These are phyloP conservation scores for Phytophthora quininea DNA, from an alignment of 352 stramenopile genomes.

Conservation along the genomic window DNA sequence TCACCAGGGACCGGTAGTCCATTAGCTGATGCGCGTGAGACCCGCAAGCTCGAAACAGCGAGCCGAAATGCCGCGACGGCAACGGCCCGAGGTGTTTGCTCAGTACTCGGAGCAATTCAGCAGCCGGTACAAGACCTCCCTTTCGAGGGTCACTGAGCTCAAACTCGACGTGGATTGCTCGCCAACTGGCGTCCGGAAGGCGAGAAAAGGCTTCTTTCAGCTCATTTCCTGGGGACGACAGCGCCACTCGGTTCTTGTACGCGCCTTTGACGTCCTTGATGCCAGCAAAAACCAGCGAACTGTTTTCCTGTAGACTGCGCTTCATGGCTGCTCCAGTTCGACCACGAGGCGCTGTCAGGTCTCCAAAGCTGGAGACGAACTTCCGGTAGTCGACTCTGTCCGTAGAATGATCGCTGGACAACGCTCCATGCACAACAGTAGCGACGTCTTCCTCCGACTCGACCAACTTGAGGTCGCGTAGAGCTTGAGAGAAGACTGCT, in stretches of 20 bases:
- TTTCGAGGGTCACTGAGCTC: constrained; percentile 64
- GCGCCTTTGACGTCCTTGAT: constrained; percentile 57
- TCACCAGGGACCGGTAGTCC: constrained; percentile 73
- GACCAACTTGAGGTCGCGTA: constrained; percentile 56
- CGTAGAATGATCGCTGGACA: constrained; percentile 31
- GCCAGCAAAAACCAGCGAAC: constrained; percentile 60
- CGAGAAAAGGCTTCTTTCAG: constrained; percentile 77
- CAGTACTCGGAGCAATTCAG: constrained; percentile 68
- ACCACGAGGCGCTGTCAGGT: constrained; percentile 26
- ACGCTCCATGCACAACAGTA: constrained; percentile 14
- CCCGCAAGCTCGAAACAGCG: constrained; percentile 69
- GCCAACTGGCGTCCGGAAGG: constrained; percentile 60
- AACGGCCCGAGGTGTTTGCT: constrained; percentile 68
- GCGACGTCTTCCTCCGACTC: constrained; percentile 44
- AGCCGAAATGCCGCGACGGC: constrained; percentile 54
- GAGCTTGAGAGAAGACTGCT: constrained; percentile 52
- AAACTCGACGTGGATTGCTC: constrained; percentile 70
- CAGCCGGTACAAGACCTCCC: constrained; percentile 61
- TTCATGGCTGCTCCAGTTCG: constrained; percentile 24
- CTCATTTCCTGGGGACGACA: constrained; percentile 69
- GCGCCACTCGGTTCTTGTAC: constrained; percentile 60
- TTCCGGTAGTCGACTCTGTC: constrained; percentile 61
- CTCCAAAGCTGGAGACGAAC: constrained; percentile 68
- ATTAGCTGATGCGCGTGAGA: constrained; percentile 72
- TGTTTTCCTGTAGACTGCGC: constrained; percentile 59